A percentile compares a stretch with the other conserved stretches of the same genome.
Conservation (phyloP, 768 basidiomycete species). For the Scleroderma citrinum region DNA sequence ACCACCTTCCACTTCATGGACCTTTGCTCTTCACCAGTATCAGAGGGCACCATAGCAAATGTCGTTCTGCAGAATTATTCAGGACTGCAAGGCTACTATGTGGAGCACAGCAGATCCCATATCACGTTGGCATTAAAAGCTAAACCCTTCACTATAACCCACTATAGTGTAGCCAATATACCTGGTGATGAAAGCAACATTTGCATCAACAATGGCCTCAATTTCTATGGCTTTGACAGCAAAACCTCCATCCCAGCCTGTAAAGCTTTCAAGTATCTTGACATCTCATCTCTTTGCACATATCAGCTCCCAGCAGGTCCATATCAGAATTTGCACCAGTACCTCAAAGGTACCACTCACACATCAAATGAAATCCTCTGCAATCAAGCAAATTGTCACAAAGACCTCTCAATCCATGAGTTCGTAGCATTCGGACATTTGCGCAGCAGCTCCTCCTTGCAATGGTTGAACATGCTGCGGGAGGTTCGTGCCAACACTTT, state of each 20-base stretch:
- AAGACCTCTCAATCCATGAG: no score
- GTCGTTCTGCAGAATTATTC: conserved; percentile 2
- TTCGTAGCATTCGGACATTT: conserved; percentile 35
- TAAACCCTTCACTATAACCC: not conserved
- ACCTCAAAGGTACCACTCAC: conserved; percentile 31
- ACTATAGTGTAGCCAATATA: not conserved
- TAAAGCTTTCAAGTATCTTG: conserved; percentile 5
- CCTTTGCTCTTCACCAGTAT: conserved; percentile 16
- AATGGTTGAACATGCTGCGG: conserved; percentile 43
- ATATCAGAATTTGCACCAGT: conserved; percentile 33
- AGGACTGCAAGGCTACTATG: not conserved
- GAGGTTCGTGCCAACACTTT: conserved; percentile 32
- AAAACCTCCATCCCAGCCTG: conserved; percentile 9
- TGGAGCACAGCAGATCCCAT: not conserved
- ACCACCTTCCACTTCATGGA: conserved; percentile 34
- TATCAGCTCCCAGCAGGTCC: conserved; percentile 24
- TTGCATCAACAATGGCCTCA: conserved; percentile 27
- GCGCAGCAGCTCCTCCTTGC: conserved; percentile 36
- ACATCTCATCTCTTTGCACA: conserved; percentile 21
- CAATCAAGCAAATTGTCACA: conserved; percentile 38
- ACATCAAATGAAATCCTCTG: conserved; percentile 39
- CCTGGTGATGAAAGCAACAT: conserved; percentile 5
- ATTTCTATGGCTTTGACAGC: conserved; percentile 22
- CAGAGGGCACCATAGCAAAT: not conserved
- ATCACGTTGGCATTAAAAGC: conserved; percentile 6